Evolutionary conservation across 176 grass and related monocot genomes (phyloP), one percentile per base, ranked within the genome.

Genomic region (Urochloa ruziziensis): DNA sequence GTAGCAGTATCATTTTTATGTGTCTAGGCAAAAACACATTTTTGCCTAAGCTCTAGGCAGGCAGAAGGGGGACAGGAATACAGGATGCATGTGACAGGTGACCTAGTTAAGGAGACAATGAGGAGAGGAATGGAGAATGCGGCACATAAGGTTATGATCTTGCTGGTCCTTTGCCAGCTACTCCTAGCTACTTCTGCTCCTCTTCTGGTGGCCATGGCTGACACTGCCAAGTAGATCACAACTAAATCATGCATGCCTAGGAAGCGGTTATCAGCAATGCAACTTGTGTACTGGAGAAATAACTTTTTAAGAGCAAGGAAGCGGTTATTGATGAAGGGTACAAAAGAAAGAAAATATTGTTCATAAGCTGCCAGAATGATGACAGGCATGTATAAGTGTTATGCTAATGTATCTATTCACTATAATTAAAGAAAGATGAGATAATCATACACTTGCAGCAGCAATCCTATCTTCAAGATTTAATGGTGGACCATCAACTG

Each of bases 391-490:
- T 14, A 47, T 4, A 77, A 69, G 29, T 29, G 28, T 58, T n/a
- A 62, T 56, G 62, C 25, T 66, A 85, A 80, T 36, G 62, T 27
- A 70, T 70, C 15, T 63, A 74, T 79, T 73, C 4, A 49, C 13
- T 44, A 30, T 73, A 67, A 86, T 52, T 67, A 79, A 84, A 86
- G 71, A 77, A 39, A 89, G 73, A 75, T 86, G 39, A 80, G 86
- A 75, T 5, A 89, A 69, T 19, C 87, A 57, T 94, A 99, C 97
- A 80, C 65, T 54, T 75, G 74, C 27, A 49, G 67, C 35, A 80
- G 82, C 8, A 56, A 84, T 89, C 83, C 89, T 96, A 73, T 99
- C 91, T 78, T 96, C 89, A 2, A 86, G 53, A 57, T 58, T 80
- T 78, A 67, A 87, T 59, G 75, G 37, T 42, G 65, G 74, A 5